Conservation (phyloP, 768 basidiomycete species). For the Brasilioporus rufonigricans region DNA sequence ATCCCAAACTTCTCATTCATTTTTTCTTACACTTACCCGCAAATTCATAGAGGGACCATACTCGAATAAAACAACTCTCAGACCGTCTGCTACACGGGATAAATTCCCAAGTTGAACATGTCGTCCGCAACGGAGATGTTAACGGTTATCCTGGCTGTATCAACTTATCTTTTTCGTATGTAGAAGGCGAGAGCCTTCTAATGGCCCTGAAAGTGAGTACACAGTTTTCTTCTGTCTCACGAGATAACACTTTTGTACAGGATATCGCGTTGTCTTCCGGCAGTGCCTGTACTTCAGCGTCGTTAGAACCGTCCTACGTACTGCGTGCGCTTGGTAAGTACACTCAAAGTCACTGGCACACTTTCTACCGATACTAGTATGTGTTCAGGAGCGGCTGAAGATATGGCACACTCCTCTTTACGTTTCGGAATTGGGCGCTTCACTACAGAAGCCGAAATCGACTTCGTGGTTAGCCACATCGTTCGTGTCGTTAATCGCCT, state of each 20-base stretch:
- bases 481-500: slow-evolving; percentile 82
- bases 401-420: slow-evolving; percentile 98
- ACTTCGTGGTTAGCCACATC: slow-evolving; percentile 88
- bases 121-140: slow-evolving; percentile 91
- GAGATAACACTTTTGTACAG: slow-evolving; percentile 36
- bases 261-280: slow-evolving; percentile 97
- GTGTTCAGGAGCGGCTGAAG: slow-evolving; percentile 81
- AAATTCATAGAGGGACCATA: slow-evolving; percentile 68
- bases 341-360: slow-evolving; percentile 9
- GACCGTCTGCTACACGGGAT: slow-evolving; percentile 80
- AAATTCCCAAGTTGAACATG: slow-evolving; percentile 80
- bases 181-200: slow-evolving; percentile 94
- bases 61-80: slow-evolving; percentile 68
- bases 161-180: slow-evolving; percentile 93
- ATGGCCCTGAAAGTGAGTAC: slow-evolving; percentile 90
- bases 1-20: neutral
- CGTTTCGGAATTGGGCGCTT: slow-evolving; percentile 98
- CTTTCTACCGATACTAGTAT: neutral
- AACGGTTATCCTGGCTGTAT: slow-evolving; percentile 95
- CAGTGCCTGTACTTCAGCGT: slow-evolving; percentile 97
- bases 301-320: slow-evolving; percentile 97
- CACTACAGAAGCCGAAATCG: slow-evolving; percentile 95
- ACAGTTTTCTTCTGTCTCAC: neutral
- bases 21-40: neutral
- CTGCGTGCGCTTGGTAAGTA: slow-evolving; percentile 82